Percentiles rank a stretch among this genome's conserved stretches.
phyloP scores from a whole-genome alignment of 768 basidiomycete species.

The Leccinum variicolor region DNA sequence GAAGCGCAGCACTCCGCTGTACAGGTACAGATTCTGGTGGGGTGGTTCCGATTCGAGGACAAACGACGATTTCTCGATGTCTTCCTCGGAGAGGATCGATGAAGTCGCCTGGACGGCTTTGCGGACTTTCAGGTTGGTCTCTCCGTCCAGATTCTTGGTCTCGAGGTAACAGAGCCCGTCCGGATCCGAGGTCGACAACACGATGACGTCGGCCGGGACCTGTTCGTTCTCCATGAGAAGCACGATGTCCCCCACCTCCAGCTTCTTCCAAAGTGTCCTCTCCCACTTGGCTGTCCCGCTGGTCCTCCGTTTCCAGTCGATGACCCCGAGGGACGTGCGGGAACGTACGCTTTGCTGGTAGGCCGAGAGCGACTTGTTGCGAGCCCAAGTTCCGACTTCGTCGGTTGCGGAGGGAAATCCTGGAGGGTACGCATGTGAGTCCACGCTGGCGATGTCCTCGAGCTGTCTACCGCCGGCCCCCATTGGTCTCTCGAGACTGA shows the following conservation, averaged over 20 bases:
- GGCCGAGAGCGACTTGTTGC: slow-evolving; percentile 37
- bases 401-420: slow-evolving; percentile 29
- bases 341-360: slow-evolving; percentile 60
- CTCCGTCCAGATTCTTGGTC: slow-evolving; percentile 97
- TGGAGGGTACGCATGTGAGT: slow-evolving; percentile 66
- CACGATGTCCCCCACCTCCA: slow-evolving; percentile 96
- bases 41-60: slow-evolving; percentile 91
- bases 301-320: slow-evolving; percentile 73
- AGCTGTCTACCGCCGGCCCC: slow-evolving; percentile 51
- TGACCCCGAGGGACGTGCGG: slow-evolving; percentile 60
- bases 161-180: slow-evolving; percentile 94
- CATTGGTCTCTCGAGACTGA: slow-evolving; percentile 33
- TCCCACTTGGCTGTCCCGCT: slow-evolving; percentile 85
- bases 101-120: slow-evolving; percentile 74
- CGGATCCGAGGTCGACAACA: slow-evolving; percentile 87
- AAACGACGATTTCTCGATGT: slow-evolving; percentile 84
- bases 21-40: slow-evolving; percentile 89
- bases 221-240: slow-evolving; percentile 91
- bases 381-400: slow-evolving; percentile 31
- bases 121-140: slow-evolving; percentile 93
- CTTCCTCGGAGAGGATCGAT: slow-evolving; percentile 78
- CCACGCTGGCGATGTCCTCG: slow-evolving; percentile 68
- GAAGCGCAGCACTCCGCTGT: slow-evolving; percentile 83
- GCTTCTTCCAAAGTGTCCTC: slow-evolving; percentile 96
- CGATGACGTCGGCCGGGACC: slow-evolving; percentile 93